phyloP scores from a whole-genome alignment of 371 early-diverging fungal genomes.

The Rhizomucor miehei region DNA sequence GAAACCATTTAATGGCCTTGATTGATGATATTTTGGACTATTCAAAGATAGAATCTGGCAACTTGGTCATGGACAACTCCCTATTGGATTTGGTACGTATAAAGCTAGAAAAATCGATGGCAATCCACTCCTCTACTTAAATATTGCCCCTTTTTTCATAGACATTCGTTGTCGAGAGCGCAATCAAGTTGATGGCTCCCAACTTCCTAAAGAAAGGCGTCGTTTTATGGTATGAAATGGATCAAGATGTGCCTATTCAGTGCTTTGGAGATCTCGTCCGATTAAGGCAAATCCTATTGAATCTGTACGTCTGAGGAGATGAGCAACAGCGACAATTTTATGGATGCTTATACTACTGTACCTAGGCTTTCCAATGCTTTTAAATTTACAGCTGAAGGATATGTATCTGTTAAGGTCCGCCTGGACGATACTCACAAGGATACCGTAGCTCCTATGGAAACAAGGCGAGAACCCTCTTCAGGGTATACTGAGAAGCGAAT shows the following conservation, averaged over 20 bases:
- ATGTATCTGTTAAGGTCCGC: slow-evolving; percentile 11
- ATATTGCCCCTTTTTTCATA: not conserved
- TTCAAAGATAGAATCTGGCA: slow-evolving; percentile 56
- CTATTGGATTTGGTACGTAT: slow-evolving; percentile 28
- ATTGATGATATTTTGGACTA: slow-evolving; percentile 60
- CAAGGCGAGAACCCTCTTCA: not conserved
- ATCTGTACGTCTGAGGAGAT: slow-evolving; percentile 32
- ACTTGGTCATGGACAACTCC: slow-evolving; percentile 37
- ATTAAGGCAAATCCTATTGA: slow-evolving; percentile 49
- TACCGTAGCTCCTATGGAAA: not conserved
- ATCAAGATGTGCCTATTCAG: slow-evolving; percentile 21
- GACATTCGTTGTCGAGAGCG: slow-evolving; percentile 40
- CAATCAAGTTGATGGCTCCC: slow-evolving; percentile 32
- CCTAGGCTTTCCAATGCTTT: slow-evolving; percentile 23
- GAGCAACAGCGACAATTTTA: not conserved
- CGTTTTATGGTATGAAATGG: slow-evolving; percentile 18
- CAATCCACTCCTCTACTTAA: not conserved
- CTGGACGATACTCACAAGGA: not conserved
- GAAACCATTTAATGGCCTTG: slow-evolving; percentile 43
- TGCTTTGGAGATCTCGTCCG: slow-evolving; percentile 50
- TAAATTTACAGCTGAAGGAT: slow-evolving; percentile 18
- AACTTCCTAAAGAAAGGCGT: slow-evolving; percentile 25
- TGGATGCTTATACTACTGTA: no score
- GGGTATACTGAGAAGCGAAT: no score
- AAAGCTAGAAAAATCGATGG: not conserved